Conservation (phyloP, 768 basidiomycete genomes). For the Pleurotus eryngii region DNA sequence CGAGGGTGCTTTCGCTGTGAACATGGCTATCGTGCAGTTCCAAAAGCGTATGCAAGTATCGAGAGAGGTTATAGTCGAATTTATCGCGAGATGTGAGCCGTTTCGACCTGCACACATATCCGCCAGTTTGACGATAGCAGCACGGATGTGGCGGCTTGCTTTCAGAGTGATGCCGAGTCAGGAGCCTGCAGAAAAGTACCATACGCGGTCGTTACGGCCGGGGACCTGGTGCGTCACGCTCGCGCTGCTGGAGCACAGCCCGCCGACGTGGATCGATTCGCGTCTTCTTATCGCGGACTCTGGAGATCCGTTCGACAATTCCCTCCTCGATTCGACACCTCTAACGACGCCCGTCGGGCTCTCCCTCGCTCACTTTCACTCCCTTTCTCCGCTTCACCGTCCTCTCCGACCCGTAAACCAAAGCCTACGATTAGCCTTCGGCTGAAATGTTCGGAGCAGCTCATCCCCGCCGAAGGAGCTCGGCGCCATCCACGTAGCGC, state of each 20-base stretch:
- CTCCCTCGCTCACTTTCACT: neutral
- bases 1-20: slow-evolving; percentile 51
- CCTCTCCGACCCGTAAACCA: slow-evolving; percentile 16
- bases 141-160: slow-evolving; percentile 53
- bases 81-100: slow-evolving; percentile 52
- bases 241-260: slow-evolving; percentile 50
- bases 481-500: slow-evolving; percentile 1
- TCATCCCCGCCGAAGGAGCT: slow-evolving; percentile 22
- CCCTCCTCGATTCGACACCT: slow-evolving; percentile 11
- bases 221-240: slow-evolving; percentile 51
- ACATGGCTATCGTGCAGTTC: slow-evolving; percentile 53
- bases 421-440: slow-evolving; percentile 34
- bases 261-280: slow-evolving; percentile 56
- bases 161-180: slow-evolving; percentile 35
- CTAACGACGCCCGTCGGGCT: slow-evolving; percentile 7
- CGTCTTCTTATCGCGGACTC: slow-evolving; percentile 42
- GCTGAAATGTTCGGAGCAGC: slow-evolving; percentile 31
- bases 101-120: neutral
- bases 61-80: slow-evolving; percentile 53
- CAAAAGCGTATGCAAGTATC: slow-evolving; percentile 71
- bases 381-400: neutral
- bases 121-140: slow-evolving; percentile 25
- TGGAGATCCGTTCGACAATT: slow-evolving; percentile 8
- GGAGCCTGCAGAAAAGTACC: neutral
- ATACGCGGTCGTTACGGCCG: slow-evolving; percentile 13